These are phyloP conservation scores for Astraeus odoratus DNA, from an alignment of 768 basidiomycete genomes.

Conservation along the genomic window DNA sequence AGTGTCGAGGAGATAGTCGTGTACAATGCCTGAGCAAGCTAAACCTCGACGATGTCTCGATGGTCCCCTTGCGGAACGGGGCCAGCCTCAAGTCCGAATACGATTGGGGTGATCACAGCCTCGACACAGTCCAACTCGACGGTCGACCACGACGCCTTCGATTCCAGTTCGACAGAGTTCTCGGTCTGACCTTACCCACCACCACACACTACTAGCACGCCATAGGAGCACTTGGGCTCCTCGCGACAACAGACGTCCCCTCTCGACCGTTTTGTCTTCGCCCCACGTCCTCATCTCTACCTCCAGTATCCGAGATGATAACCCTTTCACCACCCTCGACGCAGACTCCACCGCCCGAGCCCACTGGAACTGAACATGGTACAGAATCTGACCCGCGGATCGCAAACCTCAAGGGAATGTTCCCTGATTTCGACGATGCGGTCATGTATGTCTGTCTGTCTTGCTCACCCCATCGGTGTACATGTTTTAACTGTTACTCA, in stretches of 20 bases:
- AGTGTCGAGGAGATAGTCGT: too few relatives aligned
- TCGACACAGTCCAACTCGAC: background rate
- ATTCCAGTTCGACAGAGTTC: too few relatives aligned
- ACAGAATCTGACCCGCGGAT: constrained; percentile 39
- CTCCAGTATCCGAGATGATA: background rate
- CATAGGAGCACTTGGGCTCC: too few relatives aligned
- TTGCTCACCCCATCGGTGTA: background rate
- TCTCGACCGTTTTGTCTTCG: too few relatives aligned
- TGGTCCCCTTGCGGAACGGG: too few relatives aligned
- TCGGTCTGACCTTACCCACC: too few relatives aligned
- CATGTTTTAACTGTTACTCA: constrained; percentile 18
- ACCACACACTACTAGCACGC: too few relatives aligned
- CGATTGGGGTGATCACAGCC: background rate
- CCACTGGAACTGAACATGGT: background rate
- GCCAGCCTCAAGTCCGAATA: background rate
- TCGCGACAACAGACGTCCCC: too few relatives aligned
- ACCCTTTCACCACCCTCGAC: constrained; percentile 11
- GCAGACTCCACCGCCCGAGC: background rate
- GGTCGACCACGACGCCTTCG: too few relatives aligned
- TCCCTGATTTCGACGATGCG: constrained; percentile 74
- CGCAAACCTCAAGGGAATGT: constrained; percentile 55
- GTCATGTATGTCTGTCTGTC: constrained; percentile 48
- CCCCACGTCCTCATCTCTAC: background rate
- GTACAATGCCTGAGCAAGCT: too few relatives aligned
- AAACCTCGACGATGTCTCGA: too few relatives aligned